Conservation (phyloP, 768 basidiomycete genomes). For the Hemileccinum impolitum region DNA sequence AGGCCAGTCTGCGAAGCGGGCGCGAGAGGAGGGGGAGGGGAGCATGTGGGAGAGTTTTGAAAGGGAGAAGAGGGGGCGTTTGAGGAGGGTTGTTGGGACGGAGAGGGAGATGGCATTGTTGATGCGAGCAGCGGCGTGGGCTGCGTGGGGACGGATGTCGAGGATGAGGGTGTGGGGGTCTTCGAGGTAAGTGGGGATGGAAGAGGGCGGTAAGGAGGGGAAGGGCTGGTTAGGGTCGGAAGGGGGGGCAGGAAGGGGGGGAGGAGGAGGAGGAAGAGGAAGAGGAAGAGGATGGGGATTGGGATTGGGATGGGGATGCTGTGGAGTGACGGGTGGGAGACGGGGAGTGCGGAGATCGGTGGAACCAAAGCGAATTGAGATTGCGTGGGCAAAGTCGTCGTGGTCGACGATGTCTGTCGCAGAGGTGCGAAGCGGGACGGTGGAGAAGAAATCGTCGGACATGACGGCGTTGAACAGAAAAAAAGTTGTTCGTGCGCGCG, state of each 20-base stretch:
- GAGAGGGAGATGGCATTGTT: constrained; percentile 76
- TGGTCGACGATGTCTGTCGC: constrained; percentile 16
- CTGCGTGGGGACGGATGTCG: constrained; percentile 85
- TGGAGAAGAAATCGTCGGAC: constrained; percentile 43
- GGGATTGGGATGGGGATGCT: too few relatives aligned
- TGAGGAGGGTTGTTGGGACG: constrained; percentile 91
- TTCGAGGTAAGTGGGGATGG: constrained; percentile 3
- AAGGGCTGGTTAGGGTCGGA: not conserved
- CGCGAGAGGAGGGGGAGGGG: constrained; percentile 53
- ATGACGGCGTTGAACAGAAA: constrained; percentile 11
- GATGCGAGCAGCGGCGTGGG: constrained; percentile 64
- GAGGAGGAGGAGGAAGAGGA: constrained; percentile 23
- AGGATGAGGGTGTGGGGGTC: constrained; percentile 56
- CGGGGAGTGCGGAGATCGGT: constrained; percentile 38
- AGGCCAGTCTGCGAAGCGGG: constrained; percentile 58
- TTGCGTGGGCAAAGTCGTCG: constrained; percentile 53
- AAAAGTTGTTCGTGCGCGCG: not conserved
- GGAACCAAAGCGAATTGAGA: constrained; percentile 43
- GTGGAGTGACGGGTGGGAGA: constrained; percentile 1
- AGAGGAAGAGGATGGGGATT: too few relatives aligned
- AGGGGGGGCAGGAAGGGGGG: constrained; percentile 10
- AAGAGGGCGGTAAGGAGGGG: not conserved
- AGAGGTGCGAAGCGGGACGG: constrained; percentile 22
- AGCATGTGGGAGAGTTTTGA: constrained; percentile 78
- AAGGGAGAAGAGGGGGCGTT: constrained; percentile 83